Percentiles rank a stretch among this genome's conserved stretches.
Evolutionary conservation across 768 basidiomycete genomes (phyloP).

Genomic region (Pholiota conissans): DNA sequence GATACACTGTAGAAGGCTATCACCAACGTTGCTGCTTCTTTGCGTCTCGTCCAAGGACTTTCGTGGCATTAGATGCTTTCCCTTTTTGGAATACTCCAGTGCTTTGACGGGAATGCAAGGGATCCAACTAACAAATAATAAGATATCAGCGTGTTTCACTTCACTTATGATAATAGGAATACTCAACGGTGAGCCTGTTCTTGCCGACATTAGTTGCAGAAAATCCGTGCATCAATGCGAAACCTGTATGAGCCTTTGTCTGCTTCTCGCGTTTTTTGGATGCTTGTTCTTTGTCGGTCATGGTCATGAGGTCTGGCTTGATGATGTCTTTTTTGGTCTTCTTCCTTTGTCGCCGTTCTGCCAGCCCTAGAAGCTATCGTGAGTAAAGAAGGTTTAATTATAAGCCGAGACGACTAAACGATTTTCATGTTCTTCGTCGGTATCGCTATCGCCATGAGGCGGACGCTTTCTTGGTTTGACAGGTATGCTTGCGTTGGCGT

Average conservation of each 20-base stretch:
- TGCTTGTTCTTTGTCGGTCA: slow-evolving; percentile 21
- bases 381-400: background rate
- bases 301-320: slow-evolving; percentile 24
- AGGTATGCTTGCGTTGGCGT: background rate
- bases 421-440: slow-evolving; percentile 20
- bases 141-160: background rate
- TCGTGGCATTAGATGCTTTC: slow-evolving; percentile 52
- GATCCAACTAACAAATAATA: slow-evolving; percentile 37
- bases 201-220: slow-evolving; percentile 61
- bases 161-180: background rate
- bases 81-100: slow-evolving; percentile 67
- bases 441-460: background rate
- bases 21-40: slow-evolving; percentile 20
- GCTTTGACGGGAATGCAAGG: slow-evolving; percentile 24
- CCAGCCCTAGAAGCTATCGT: slow-evolving; percentile 44
- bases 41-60: slow-evolving; percentile 13
- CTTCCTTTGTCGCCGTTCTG: slow-evolving; percentile 66
- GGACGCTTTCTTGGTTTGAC: background rate
- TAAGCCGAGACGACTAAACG: slow-evolving; percentile 18
- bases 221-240: slow-evolving; percentile 72
- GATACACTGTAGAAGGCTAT: background rate
- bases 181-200: slow-evolving; percentile 59
- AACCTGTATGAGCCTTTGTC: slow-evolving; percentile 43
- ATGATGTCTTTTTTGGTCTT: slow-evolving; percentile 58
- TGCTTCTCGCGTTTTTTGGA: slow-evolving; percentile 21